phyloP scores from a whole-genome alignment of 805 yeast genomes.

The Kuraishia hungarica region DNA sequence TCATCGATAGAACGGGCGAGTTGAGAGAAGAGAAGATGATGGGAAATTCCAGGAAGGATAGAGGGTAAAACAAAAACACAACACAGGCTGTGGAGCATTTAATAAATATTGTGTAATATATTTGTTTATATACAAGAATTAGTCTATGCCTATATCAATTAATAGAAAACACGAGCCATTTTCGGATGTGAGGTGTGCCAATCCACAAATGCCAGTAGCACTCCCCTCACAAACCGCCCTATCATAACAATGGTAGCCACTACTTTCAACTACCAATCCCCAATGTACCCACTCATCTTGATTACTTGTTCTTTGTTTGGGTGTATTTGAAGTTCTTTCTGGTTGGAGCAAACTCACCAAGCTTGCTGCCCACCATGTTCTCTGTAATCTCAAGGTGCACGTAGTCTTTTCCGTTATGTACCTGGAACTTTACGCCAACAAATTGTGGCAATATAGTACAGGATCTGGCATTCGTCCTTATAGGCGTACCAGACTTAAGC shows the following conservation, averaged over 20 bases:
- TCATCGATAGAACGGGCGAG: conserved; percentile 73
- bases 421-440: conserved; percentile 89
- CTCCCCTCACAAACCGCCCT: no score
- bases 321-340: conserved; percentile 82
- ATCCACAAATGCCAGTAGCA: neutral
- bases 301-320: conserved; percentile 55
- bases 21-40: conserved; percentile 59
- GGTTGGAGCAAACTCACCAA: conserved; percentile 94
- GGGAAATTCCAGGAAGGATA: conserved; percentile 5
- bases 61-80: neutral
- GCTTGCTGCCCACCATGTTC: conserved; percentile 93
- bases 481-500: conserved; percentile 68
- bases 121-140: neutral
- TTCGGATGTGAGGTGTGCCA: neutral
- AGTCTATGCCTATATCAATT: neutral
- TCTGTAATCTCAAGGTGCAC: conserved; percentile 81
- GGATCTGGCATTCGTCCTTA: conserved; percentile 91
- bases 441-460: conserved; percentile 95
- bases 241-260: no score
- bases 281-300: no score
- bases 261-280: no score
- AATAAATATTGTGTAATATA: no score
- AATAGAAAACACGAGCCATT: no score
- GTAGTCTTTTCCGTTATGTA: conserved; percentile 93
- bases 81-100: neutral